Evolutionary conservation across 2,329 filamentous ascomycete species (phyloP).

Genomic region (Aaosphaeria pasadenensis): DNA sequence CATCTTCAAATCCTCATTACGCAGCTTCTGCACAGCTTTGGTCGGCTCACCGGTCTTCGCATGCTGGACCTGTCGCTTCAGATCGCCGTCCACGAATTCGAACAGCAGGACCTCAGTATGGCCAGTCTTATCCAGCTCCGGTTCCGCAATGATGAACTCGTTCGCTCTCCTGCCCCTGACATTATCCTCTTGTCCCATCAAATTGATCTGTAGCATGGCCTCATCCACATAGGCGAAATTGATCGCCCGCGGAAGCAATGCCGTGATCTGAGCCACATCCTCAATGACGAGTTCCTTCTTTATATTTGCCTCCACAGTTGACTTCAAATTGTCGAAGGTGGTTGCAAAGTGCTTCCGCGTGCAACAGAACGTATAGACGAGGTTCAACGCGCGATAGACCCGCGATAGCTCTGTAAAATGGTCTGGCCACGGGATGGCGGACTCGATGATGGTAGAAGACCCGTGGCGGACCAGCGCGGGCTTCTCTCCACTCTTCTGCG

Average conservation of each 20-base stretch:
- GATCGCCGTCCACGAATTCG: slow-evolving; percentile 87
- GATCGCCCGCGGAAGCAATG: slow-evolving; percentile 72
- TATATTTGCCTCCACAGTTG: slow-evolving; percentile 79
- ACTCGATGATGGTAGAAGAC: slow-evolving; percentile 52
- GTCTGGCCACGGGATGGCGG: slow-evolving; percentile 67
- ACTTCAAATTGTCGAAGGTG: slow-evolving; percentile 83
- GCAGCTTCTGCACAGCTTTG: slow-evolving; percentile 64
- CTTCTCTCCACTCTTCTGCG: slow-evolving; percentile 25
- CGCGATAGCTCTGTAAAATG: slow-evolving; percentile 70
- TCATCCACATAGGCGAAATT: slow-evolving; percentile 87
- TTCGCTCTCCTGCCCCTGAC: slow-evolving; percentile 58
- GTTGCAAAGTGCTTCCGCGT: slow-evolving; percentile 90
- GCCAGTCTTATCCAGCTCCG: slow-evolving; percentile 39
- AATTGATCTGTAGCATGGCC: slow-evolving; percentile 74
- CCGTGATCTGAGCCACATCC: slow-evolving; percentile 80
- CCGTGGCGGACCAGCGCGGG: slow-evolving; percentile 39
- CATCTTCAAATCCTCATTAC: slow-evolving; percentile 81
- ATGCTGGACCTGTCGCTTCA: slow-evolving; percentile 74
- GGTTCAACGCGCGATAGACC: slow-evolving; percentile 79
- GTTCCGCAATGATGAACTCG: slow-evolving; percentile 38
- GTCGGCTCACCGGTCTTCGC: slow-evolving; percentile 71
- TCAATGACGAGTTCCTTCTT: slow-evolving; percentile 66
- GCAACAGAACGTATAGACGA: slow-evolving; percentile 93
- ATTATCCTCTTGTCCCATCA: slow-evolving; percentile 66
- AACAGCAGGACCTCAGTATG: slow-evolving; percentile 76